phyloP scores from a whole-genome alignment of 768 basidiomycete genomes.

The Tricholoma hemisulphureum region DNA sequence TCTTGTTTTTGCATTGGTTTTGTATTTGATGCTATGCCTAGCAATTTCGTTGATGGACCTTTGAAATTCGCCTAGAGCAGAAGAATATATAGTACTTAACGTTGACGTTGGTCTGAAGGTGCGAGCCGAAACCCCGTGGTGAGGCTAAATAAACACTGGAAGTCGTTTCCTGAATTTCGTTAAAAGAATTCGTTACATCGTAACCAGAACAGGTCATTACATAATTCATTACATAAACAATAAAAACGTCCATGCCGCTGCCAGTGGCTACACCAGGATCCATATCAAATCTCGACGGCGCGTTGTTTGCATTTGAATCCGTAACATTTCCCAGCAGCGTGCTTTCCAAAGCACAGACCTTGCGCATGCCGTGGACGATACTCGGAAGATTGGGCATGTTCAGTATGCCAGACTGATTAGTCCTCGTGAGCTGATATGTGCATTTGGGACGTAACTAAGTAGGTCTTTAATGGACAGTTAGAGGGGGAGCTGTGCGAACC shows the following conservation, averaged over 20 bases:
- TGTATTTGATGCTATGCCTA: too few species aligned
- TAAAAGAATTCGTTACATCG: too few species aligned
- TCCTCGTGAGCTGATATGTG: conserved; percentile 44
- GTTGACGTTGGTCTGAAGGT: too few species aligned
- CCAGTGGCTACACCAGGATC: background rate
- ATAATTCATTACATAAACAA: too few species aligned
- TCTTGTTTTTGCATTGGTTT: background rate
- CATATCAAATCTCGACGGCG: conserved; percentile 9
- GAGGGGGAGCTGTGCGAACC: conserved; percentile 44
- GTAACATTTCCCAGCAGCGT: conserved; percentile 53
- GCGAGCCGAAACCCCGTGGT: too few species aligned
- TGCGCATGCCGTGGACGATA: conserved; percentile 48
- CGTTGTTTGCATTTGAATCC: conserved; percentile 38
- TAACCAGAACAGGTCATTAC: background rate
- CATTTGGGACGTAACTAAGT: background rate
- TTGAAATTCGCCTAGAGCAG: too few species aligned
- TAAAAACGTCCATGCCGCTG: background rate
- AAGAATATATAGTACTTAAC: too few species aligned
- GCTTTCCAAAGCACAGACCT: conserved; percentile 51
- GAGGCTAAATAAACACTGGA: too few species aligned
- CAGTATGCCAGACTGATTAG: conserved; percentile 54
- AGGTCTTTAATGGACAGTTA: background rate
- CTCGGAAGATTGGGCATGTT: conserved; percentile 44
- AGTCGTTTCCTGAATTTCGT: too few species aligned
- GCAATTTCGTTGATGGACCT: too few species aligned